Evolutionary conservation across 2,329 filamentous ascomycete genomes (phyloP), one percentile per base, ranked within the genome.

Genomic region (Sclerotinia spermophila): DNA sequence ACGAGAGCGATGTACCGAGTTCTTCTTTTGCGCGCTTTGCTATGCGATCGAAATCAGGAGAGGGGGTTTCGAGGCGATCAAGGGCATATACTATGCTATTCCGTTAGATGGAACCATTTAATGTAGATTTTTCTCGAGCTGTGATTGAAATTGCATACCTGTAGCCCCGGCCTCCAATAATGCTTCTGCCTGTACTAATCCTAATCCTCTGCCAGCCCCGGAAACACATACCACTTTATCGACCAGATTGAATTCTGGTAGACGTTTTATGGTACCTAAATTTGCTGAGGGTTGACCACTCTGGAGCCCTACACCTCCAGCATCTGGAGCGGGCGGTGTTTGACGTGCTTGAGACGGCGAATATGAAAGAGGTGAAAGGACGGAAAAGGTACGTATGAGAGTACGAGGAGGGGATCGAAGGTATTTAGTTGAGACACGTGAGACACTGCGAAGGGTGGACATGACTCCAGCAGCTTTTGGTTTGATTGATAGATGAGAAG

Each of bases 91-190:
- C 77, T 78, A 33, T 40, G 11, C 6, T 15, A 45, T 51, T 38
- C 27, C 4, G 48, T 51, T n/a, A 55, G 42, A 27, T 53, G 30
- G 2, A 35, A 21, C 8, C 11, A 44, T 51, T 33, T 27, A 38
- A 30, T 30, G 3, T 19, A 10, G 2, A 40, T 4, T 5, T 19
- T 38, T 4, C n/a, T 27, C 24, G 45, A 51, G 5, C 3, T 40
- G 10, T 24, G 30, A 68, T 35, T 13, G 2, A 42, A 6, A 64
- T 10, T 24, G 8, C 78, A 64, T 75, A 87, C 86, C 86, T 74
- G 83, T 91, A 35, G 90, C 92, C 30, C 92, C 92, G 35, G 91
- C 91, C 80, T 94, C 91, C 19, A 92, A 83, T 21, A 94, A 81
- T 1, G 89, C 91, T 76, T 94, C 91, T 1, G 90, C 87, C 76